Base-by-base conservation (phyloP, 2,329 filamentous ascomycete species). In the Coleophoma crateriformis region DNA sequence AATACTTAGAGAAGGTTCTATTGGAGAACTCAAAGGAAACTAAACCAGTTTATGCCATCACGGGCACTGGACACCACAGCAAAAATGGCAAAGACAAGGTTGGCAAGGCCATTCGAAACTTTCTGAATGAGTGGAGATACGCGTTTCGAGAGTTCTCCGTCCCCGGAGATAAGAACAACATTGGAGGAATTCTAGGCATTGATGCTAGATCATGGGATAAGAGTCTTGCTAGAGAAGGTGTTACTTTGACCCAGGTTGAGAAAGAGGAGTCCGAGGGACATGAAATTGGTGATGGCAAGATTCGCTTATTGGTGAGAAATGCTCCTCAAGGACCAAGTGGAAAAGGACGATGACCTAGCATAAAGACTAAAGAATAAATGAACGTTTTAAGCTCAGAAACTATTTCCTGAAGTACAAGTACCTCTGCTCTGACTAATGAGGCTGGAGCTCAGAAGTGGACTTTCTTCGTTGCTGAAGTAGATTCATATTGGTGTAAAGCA, bases 51-150 rank as follows among this genome's bases (percentile, higher is more conserved):
- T 99, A 97, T 66, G 91, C 91, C 58, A 97, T 99, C 66, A 96
- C 91, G 1, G 94, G 94, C 41, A 97, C 92, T 1, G 94, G 92
- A 3, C 91, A 97, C 64, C 94, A 99, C 70, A 95, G 89, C 67
- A 97, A 97, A 75, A 96, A 96, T 64, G 92, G 94, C 61, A 97
- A 97, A 68, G 94, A 99, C 70, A 99, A 99, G 71, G 89, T 99
- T 34, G 92, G 92, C 64, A 96, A 95, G 71, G 90, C 91, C 1
- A 85, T 97, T 54, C 85, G 94, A 48, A 83, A 81, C 58, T 97
- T 95, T 71, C 74, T 99, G 49, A 95, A 92, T 64, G 92, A 97
- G 66, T 96, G 91, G 90, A 83, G 89, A 54, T 99, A 96, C 65
- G 87, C 89, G 0, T 99, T 92, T 70, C 86, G 92, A 48, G 94